Evolutionary conservation across 441 rosid genomes (phyloP).

Genomic region (Hura crepitans): DNA sequence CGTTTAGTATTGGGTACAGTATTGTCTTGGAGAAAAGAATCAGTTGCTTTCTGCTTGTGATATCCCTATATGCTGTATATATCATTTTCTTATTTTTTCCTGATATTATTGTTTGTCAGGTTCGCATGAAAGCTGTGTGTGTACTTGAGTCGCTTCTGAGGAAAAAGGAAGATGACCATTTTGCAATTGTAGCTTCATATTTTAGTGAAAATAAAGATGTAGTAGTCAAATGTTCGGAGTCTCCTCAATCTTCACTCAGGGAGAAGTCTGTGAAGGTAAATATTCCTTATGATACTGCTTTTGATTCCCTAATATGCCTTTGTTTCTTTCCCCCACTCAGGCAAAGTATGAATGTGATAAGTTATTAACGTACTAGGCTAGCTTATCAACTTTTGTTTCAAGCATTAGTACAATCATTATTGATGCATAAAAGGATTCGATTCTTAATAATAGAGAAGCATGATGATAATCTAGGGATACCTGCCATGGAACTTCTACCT

Average conservation of each 20-base stretch:
- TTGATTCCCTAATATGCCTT: background rate
- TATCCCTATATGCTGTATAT: background rate
- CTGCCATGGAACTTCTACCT: background rate
- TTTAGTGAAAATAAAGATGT: conserved; percentile 64
- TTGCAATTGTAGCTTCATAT: conserved; percentile 60
- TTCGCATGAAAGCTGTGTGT: conserved; percentile 88
- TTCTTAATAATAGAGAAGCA: background rate
- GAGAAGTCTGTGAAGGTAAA: conserved; percentile 84
- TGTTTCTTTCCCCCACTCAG: background rate
- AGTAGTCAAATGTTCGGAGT: conserved; percentile 66
- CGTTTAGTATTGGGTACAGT: background rate
- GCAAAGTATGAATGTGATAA: background rate
- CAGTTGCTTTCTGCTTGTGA: background rate
- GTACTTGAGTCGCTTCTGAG: conserved; percentile 84
- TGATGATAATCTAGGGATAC: no score
- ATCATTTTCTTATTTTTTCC: background rate
- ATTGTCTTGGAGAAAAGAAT: background rate
- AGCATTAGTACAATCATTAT: background rate
- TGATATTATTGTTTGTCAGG: conserved; percentile 42
- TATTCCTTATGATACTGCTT: conserved; percentile 4
- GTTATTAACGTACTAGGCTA: background rate
- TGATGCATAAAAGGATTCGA: background rate
- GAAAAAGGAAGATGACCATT: conserved; percentile 64
- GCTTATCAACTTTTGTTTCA: background rate
- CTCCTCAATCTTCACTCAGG: conserved; percentile 85